Percentiles rank a stretch among this genome's conserved stretches.
Conservation (phyloP, 164 flowering plant species). For the Aristolochia fimbriata region DNA sequence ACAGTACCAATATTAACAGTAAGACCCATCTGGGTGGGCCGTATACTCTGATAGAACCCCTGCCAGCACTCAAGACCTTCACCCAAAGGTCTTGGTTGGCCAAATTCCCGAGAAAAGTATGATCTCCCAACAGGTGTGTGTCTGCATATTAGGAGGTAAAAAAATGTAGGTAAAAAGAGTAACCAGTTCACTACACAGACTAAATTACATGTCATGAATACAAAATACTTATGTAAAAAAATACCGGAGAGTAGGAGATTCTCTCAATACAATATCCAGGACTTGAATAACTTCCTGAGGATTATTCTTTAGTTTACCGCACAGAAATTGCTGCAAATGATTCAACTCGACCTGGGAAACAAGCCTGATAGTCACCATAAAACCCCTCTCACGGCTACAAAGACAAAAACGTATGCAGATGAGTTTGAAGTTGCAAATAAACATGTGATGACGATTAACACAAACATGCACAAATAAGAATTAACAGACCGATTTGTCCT, state of each 20-base stretch:
- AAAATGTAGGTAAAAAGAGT: too few species aligned
- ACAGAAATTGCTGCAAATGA: too few species aligned
- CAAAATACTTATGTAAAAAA: too few species aligned
- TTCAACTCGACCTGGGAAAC: too few species aligned
- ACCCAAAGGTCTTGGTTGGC: slow-evolving; percentile 24
- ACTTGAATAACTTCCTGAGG: slow-evolving; percentile 70
- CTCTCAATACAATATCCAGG: slow-evolving; percentile 61
- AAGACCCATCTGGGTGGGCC: slow-evolving; percentile 82
- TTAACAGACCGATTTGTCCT: slow-evolving; percentile 11
- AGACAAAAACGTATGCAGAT: too few species aligned
- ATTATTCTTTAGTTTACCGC: too few species aligned
- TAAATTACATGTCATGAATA: too few species aligned
- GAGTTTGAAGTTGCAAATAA: too few species aligned
- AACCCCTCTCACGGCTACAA: too few species aligned
- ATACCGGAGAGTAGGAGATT: slow-evolving; percentile 13
- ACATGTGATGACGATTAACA: too few species aligned
- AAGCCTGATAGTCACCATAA: too few species aligned
- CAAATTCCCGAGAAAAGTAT: slow-evolving; percentile 30
- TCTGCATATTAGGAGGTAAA: slow-evolving; percentile 1
- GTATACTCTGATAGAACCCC: slow-evolving; percentile 65
- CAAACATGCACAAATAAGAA: neutral
- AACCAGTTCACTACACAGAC: too few species aligned
- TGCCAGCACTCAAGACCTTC: slow-evolving; percentile 69
- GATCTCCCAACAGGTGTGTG: slow-evolving; percentile 58
- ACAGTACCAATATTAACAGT: slow-evolving; percentile 63